phyloP scores from a whole-genome alignment of 208 protist genomes.

The Wallacemonas sp. region DNA sequence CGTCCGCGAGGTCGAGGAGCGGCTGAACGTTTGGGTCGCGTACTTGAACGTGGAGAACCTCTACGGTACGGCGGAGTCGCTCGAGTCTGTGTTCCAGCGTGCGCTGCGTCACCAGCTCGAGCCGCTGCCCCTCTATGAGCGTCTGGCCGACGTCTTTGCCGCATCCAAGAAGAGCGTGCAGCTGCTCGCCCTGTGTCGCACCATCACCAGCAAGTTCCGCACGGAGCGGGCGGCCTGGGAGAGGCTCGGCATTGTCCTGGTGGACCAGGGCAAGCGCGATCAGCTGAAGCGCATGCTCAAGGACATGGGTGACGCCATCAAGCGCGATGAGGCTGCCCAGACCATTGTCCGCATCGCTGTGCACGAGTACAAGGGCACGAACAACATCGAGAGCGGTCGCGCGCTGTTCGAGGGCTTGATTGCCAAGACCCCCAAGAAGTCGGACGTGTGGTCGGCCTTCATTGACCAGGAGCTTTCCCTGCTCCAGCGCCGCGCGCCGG shows the following conservation, averaged over 20 bases:
- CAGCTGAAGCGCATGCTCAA: constrained; percentile 86
- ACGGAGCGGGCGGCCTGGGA: constrained; percentile 75
- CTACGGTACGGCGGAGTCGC: constrained; percentile 90
- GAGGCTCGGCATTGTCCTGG: constrained; percentile 73
- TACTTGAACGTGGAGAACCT: constrained; percentile 95
- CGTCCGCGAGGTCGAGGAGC: constrained; percentile 78
- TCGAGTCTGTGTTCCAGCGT: constrained; percentile 82
- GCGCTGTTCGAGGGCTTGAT: constrained; percentile 92
- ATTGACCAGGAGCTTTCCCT: constrained; percentile 87
- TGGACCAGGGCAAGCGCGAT: constrained; percentile 80
- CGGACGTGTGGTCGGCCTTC: constrained; percentile 90
- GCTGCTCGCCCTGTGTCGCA: constrained; percentile 82
- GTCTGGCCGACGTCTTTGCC: constrained; percentile 85
- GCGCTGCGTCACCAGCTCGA: constrained; percentile 73
- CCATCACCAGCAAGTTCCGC: constrained; percentile 84
- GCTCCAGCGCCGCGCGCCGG: constrained; percentile 52
- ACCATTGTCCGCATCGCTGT: constrained; percentile 79
- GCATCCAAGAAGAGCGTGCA: constrained; percentile 76
- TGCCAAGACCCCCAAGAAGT: constrained; percentile 81
- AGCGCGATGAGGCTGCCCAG: constrained; percentile 53
- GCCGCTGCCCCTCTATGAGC: constrained; percentile 67
- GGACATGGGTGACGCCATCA: constrained; percentile 73
- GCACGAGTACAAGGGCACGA: constrained; percentile 78
- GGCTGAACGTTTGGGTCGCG: constrained; percentile 93
- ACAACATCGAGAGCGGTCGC: constrained; percentile 79